Evolutionary conservation across 2,329 filamentous ascomycete species (phyloP).

Genomic region (Ophiobolus disseminans): DNA sequence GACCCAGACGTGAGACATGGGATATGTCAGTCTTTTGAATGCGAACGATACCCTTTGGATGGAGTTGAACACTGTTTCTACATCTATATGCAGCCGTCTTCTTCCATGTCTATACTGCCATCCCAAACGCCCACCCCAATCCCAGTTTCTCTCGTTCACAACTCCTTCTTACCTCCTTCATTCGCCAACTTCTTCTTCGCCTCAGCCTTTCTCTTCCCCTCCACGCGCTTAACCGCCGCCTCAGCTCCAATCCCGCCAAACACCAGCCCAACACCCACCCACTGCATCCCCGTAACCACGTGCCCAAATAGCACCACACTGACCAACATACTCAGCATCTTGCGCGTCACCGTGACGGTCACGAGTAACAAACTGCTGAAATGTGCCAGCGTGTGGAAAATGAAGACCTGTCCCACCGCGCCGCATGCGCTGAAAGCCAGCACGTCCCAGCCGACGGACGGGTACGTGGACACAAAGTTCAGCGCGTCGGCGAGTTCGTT

Average conservation of each 20-base stretch:
- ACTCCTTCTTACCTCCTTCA: too few species aligned
- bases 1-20: too few species aligned
- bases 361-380: slow-evolving; percentile 93
- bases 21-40: too few species aligned
- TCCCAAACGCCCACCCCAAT: too few species aligned
- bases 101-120: too few species aligned
- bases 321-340: slow-evolving; percentile 99
- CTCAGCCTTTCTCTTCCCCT: slow-evolving; percentile 81
- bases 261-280: slow-evolving; percentile 88
- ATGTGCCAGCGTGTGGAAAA: slow-evolving; percentile 88
- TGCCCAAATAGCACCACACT: slow-evolving; percentile 96
- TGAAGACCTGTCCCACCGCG: slow-evolving; percentile 94
- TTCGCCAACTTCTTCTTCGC: slow-evolving; percentile 62
- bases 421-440: slow-evolving; percentile 89
- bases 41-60: too few species aligned
- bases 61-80: too few species aligned
- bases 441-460: slow-evolving; percentile 83
- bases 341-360: slow-evolving; percentile 94
- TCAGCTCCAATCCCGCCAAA: slow-evolving; percentile 96
- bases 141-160: too few species aligned
- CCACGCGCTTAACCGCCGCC: slow-evolving; percentile 77
- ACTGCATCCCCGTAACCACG: slow-evolving; percentile 84
- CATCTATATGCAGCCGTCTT: too few species aligned
- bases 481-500: slow-evolving; percentile 83
- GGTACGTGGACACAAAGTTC: slow-evolving; percentile 80